Evolutionary conservation across 208 protist genomes (phyloP), one percentile per base, ranked within the genome.

Genomic region (Baffinella frigidus): DNA sequence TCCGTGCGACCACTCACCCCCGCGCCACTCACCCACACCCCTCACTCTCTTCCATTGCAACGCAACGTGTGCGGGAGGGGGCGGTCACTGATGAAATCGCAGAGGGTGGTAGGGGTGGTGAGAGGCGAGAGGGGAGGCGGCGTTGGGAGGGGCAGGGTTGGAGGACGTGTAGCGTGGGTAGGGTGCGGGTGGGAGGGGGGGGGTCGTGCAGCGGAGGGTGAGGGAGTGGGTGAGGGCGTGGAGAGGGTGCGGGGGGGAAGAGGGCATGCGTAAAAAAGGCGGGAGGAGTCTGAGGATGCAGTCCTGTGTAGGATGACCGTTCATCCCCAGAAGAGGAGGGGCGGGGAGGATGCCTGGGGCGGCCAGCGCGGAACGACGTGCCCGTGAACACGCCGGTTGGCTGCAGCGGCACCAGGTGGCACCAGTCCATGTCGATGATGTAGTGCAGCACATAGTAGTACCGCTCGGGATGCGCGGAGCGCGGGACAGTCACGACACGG

Each of bases 361-460:
- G 74, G 45, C 74, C 9, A 51, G 20, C 11, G 17, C 9, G 74
- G n/a, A 44, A 44, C n/a, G 36, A 9, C 11, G 14, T 5, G 17
- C 74, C 17, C 9, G 36, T 35, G 27, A 41, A 61, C 17, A 41
- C 77, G n/a, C 77, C 44, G 0, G 27, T 45, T 11, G 77, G 11
- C 14, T 87, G 77, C 77, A 87, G 45, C 39, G 77, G 77, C 27
- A 87, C 77, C 39, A 87, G 77, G 38, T 87, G 77, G 50, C 77
- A 87, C 77, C 77, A 87, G 77, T 87, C 77, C 71, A 80, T 80
- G 71, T 80, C 71, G 43, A 80, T 48, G 71, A 80, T 80, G 71
- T 80, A 80, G 71, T 80, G 71, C 24, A 80, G 43, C 39, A 87
- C 77, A 67, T 87, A 87, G 77, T 87, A 87, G 35, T 87, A 87